Evolutionary conservation across 495 filamentous ascomycete species (phyloP), one percentile per base, ranked within the genome.

Genomic region (Neurospora sp.): DNA sequence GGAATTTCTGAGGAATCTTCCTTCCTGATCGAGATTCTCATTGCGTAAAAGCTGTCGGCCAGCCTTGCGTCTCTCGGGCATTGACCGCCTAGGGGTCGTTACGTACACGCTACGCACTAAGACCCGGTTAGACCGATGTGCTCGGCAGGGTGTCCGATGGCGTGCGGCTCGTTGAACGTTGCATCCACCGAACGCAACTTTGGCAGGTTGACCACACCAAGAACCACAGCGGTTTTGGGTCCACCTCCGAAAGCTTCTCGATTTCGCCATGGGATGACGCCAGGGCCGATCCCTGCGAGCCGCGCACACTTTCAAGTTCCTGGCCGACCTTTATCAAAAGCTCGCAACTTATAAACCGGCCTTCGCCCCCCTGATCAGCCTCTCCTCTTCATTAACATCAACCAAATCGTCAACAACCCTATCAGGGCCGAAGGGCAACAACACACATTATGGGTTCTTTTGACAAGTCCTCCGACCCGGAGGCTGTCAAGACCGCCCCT

Each of bases 381-480:
- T 53, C 27, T 27, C 16, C 39, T 22, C 20, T 20, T 39, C 42
- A 6, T 37, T 37, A 38, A 31, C 42, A n/a, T 10, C 59, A 70
- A 40, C 14, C 20, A 37, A 14, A 71, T 35, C 53, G 53, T 65
- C 53, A 65, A 65, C 27, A 65, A 65, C 53, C 53, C 27, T 65
- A 65, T 35, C 53, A 65, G 27, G 53, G 53, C 53, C 27, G 7
- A 65, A 65, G 22, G 53, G 68, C 44, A 61, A 61, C 45, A 71
- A 70, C 65, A 10, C 31, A 27, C 48, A 69, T 20, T 48, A 76
- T 77, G 76, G 76, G 69, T 45, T 16, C 71, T 38, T 76, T 73
- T 22, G 70, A 74, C 68, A 74, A 76, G 38, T 27, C 70, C 70
- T 70, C 74, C 40, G 71, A 48, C 42, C 16, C 27, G 9, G 74